Conservation (phyloP, 129 eudicot species). For the Tagetes erecta region DNA sequence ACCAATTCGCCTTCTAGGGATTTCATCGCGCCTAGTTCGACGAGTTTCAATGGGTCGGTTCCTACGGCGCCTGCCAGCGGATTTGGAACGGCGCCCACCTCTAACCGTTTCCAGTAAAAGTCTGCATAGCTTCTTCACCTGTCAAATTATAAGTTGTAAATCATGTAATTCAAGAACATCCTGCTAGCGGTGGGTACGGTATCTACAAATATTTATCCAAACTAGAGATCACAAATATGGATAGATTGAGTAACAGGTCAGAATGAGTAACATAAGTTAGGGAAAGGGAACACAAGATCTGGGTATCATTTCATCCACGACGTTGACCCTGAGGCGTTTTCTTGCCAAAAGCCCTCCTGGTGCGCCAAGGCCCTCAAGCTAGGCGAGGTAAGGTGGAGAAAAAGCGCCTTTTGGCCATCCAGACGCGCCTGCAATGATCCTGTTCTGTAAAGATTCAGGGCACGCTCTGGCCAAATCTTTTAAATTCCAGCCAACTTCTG, state of each 20-base stretch:
- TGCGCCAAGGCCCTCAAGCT: no score
- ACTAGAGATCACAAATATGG: not conserved
- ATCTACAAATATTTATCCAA: not conserved
- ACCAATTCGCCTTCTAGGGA: conserved; percentile 25
- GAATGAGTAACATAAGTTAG: not conserved
- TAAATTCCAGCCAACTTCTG: no score
- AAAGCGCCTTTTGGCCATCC: no score
- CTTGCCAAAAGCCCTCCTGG: no score
- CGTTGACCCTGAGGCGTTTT: no score
- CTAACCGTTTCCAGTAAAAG: conserved; percentile 50
- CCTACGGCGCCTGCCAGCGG: conserved; percentile 19
- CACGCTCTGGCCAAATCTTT: no score
- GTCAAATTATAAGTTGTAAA: conserved; percentile 19
- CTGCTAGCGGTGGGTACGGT: not conserved
- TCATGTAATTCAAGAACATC: not conserved
- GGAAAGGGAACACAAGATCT: no score
- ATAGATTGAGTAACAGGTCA: not conserved
- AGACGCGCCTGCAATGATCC: no score
- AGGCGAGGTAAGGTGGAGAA: no score
- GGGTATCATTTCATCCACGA: no score
- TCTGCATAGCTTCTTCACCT: conserved; percentile 83
- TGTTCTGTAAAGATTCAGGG: no score
- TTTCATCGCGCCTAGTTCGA: conserved; percentile 13
- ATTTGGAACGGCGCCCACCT: conserved; percentile 29
- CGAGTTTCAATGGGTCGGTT: conserved; percentile 13